Conservation (phyloP, 1,284 basidiomycete species). For the Clitocybe nebularis region DNA sequence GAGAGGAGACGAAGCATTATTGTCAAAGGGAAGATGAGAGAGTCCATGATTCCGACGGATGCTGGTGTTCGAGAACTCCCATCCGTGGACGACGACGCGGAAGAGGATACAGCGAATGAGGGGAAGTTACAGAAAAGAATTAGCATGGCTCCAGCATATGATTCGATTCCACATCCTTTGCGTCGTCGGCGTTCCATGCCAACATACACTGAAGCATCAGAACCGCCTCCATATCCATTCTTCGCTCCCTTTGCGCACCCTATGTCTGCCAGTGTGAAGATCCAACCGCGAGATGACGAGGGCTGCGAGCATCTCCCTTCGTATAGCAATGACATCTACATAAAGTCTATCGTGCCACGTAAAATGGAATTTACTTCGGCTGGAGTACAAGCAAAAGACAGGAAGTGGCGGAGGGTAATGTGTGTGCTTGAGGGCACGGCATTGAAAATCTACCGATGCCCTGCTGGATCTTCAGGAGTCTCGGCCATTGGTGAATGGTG, state of each 20-base stretch:
- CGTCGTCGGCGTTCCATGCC: conserved; percentile 57
- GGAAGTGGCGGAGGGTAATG: conserved; percentile 88
- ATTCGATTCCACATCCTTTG: conserved; percentile 26
- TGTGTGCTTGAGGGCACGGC: conserved; percentile 92
- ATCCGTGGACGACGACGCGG: neutral
- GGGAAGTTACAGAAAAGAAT: conserved; percentile 18
- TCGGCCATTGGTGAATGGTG: conserved; percentile 65
- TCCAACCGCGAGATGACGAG: conserved; percentile 49
- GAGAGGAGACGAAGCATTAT: conserved; percentile 12
- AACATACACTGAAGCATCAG: conserved; percentile 41
- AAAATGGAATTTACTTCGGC: conserved; percentile 94
- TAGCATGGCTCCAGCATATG: conserved; percentile 28
- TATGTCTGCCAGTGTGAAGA: conserved; percentile 12
- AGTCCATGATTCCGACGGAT: neutral
- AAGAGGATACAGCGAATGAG: neutral
- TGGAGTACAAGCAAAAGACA: conserved; percentile 83
- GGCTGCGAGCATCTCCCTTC: conserved; percentile 77
- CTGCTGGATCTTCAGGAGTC: conserved; percentile 43
- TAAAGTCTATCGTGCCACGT: conserved; percentile 82
- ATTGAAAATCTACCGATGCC: conserved; percentile 80
- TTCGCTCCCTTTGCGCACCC: conserved; percentile 27
- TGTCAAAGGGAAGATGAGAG: conserved; percentile 1
- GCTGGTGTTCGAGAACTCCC: neutral
- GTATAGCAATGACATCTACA: conserved; percentile 84
- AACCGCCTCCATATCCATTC: conserved; percentile 50